Conservation (phyloP, 768 basidiomycete genomes). For the Cystoderma amianthinum region DNA sequence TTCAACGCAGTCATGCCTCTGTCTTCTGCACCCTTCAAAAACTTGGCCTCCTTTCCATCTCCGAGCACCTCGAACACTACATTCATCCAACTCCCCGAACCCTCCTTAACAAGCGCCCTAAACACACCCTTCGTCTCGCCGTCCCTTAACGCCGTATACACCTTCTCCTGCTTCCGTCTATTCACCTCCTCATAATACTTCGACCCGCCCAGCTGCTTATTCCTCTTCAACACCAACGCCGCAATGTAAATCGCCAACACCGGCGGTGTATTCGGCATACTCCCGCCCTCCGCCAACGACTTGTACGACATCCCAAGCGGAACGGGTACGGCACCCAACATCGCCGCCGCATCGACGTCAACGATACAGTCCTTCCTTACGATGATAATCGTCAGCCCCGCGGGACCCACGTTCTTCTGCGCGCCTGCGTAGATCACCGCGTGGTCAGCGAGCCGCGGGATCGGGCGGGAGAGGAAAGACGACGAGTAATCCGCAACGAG, state of each 20-base stretch:
- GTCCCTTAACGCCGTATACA: constrained; percentile 68
- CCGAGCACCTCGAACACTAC: constrained; percentile 76
- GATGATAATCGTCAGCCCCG: constrained; percentile 89
- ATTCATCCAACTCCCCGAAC: constrained; percentile 93
- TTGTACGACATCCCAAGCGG: constrained; percentile 83
- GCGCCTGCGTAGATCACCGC: constrained; percentile 95
- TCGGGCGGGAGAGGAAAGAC: constrained; percentile 93
- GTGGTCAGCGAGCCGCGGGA: constrained; percentile 81
- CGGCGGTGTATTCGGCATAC: constrained; percentile 90
- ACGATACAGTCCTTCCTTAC: constrained; percentile 93
- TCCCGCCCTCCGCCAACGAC: constrained; percentile 65
- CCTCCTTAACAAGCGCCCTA: constrained; percentile 62
- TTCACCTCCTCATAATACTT: constrained; percentile 61
- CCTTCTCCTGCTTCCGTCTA: constrained; percentile 62
- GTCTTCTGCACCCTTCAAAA: constrained; percentile 75
- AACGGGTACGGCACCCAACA: constrained; percentile 65
- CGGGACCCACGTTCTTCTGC: constrained; percentile 96
- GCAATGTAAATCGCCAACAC: constrained; percentile 89
- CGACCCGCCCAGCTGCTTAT: constrained; percentile 59
- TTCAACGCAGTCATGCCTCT: constrained; percentile 81
- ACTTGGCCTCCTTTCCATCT: constrained; percentile 65
- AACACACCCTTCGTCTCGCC: constrained; percentile 70
- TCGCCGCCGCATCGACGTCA: constrained; percentile 74
- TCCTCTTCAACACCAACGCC: constrained; percentile 75
- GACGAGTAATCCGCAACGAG: constrained; percentile 95